These are phyloP conservation scores for Trichophyton benhamiae DNA, from an alignment of 2,329 filamentous ascomycete genomes.

Conservation along the genomic window DNA sequence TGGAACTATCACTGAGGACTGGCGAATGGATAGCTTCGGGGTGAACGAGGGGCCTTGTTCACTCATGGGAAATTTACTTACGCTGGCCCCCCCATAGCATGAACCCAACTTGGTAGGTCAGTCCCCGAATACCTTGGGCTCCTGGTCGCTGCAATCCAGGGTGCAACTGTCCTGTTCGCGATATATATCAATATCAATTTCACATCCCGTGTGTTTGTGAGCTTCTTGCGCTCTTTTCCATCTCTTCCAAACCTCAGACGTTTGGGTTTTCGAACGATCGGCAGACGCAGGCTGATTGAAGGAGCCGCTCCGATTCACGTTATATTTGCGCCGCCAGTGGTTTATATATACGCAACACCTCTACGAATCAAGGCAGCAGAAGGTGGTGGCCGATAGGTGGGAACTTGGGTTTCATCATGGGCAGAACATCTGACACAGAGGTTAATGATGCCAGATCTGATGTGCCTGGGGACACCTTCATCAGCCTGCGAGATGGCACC, in stretches of 20 bases:
- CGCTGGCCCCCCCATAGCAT: not conserved
- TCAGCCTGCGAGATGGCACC: constrained; percentile 5
- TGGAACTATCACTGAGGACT: not conserved
- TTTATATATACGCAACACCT: not conserved
- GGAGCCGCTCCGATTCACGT: not conserved
- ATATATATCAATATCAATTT: not conserved
- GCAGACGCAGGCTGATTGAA: not conserved
- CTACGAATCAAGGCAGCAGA: not conserved
- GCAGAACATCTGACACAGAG: not conserved
- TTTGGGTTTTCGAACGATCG: not conserved
- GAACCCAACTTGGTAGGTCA: not conserved
- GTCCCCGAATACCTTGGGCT: not conserved
- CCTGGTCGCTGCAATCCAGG: not conserved
- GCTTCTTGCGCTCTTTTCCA: not conserved
- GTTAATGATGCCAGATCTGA: not conserved
- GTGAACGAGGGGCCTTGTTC: not conserved
- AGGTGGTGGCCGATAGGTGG: not conserved
- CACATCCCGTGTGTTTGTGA: not conserved
- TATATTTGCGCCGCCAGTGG: not conserved
- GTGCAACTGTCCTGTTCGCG: not conserved
- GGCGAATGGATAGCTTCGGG: not conserved
- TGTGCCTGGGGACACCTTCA: constrained; percentile 1
- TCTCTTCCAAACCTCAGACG: not conserved
- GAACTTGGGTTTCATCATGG: not conserved
- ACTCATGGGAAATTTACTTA: not conserved